A percentile compares a stretch with the other conserved stretches of the same genome.
These are phyloP conservation scores for Rhododendron mucronatum DNA, from an alignment of 148 eudicot species.

Conservation along the genomic window DNA sequence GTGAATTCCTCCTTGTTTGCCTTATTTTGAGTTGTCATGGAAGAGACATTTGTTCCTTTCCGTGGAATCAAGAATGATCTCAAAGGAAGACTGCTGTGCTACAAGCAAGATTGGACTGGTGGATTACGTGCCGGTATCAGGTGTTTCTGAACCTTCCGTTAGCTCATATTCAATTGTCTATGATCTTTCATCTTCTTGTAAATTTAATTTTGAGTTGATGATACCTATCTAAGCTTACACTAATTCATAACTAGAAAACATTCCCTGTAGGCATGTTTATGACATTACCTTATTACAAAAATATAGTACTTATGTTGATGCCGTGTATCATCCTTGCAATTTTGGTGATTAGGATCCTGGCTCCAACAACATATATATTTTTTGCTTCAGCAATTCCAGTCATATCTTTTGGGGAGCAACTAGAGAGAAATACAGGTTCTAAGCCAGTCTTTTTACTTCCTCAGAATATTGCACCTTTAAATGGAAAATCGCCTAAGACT, in stretches of 20 bases:
- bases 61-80: conserved; percentile 96
- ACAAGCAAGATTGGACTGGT: conserved; percentile 96
- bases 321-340: not conserved
- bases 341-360: conserved; percentile 64
- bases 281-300: not conserved
- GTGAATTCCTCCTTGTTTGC: conserved; percentile 6
- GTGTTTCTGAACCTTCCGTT: conserved; percentile 29
- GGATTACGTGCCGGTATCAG: conserved; percentile 92
- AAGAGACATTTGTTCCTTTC: conserved; percentile 91
- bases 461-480: conserved; percentile 2
- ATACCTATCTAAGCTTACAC: too few species aligned
- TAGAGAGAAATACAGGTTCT: conserved; percentile 80
- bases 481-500: not conserved
- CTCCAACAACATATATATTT: conserved; percentile 95
- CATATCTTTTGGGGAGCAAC: conserved; percentile 97
- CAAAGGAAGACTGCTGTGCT: conserved; percentile 76
- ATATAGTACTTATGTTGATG: not conserved
- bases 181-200: not conserved
- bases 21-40: conserved; percentile 46
- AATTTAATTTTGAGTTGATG: too few species aligned
- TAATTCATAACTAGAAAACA: too few species aligned
- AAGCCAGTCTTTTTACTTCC: conserved; percentile 4
- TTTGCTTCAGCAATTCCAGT: conserved; percentile 99
- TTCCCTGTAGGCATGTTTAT: too few species aligned
- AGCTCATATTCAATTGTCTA: not conserved